Percentiles rank a stretch among this genome's conserved stretches.
Conservation (phyloP, 2,329 filamentous ascomycete genomes). For the Claviceps pazoutovae region DNA sequence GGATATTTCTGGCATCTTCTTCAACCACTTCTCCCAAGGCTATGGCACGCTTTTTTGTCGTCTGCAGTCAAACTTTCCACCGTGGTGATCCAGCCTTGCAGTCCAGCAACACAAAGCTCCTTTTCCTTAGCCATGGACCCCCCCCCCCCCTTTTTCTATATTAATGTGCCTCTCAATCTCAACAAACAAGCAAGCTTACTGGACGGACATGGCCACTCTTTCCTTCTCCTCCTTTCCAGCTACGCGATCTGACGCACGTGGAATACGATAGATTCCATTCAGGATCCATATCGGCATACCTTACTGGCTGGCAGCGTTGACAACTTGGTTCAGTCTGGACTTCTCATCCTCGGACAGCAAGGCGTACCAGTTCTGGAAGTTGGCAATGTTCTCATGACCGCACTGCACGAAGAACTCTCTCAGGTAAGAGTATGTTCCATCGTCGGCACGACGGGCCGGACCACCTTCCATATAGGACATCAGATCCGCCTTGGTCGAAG, state of each 20-base stretch:
- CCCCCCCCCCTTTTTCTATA: too few species aligned
- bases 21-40: too few species aligned
- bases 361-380: conserved; percentile 43
- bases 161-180: too few species aligned
- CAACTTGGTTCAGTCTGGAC: conserved; percentile 40
- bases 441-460: conserved; percentile 56
- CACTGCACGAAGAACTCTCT: conserved; percentile 62
- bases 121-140: too few species aligned
- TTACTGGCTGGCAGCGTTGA: conserved; percentile 10
- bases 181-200: too few species aligned
- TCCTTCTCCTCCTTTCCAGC: neutral
- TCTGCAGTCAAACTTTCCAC: too few species aligned
- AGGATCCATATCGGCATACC: neutral
- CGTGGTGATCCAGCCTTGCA: too few species aligned
- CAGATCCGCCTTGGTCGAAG: conserved; percentile 56
- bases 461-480: conserved; percentile 60
- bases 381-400: conserved; percentile 40
- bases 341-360: conserved; percentile 43
- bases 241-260: too few species aligned
- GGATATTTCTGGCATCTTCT: too few species aligned
- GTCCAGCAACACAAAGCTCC: too few species aligned
- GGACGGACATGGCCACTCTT: neutral
- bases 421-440: conserved; percentile 80
- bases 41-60: too few species aligned
- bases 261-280: too few species aligned